Evolutionary conservation across 768 basidiomycete species (phyloP).

Genomic region (Cystofilobasidium bisporidii): DNA sequence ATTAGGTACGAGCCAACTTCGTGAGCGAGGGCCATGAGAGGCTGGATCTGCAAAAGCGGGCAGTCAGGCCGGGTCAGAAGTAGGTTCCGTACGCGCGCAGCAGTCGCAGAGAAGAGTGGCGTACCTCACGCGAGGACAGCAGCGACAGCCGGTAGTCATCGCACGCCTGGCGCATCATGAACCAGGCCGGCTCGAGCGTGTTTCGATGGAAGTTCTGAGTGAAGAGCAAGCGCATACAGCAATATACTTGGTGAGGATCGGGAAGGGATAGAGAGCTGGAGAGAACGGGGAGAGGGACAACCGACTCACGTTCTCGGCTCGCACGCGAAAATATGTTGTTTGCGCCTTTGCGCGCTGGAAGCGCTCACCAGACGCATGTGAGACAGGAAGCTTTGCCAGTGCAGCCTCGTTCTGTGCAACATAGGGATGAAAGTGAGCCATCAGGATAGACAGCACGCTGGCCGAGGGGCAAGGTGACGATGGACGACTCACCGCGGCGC

Average conservation of each 20-base stretch:
- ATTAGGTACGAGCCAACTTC: slow-evolving; percentile 3
- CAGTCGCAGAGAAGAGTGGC: background rate
- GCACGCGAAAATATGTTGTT: slow-evolving; percentile 19
- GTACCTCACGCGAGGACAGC: slow-evolving; percentile 12
- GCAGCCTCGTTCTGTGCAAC: slow-evolving; percentile 26
- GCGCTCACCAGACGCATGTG: background rate
- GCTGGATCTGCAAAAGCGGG: slow-evolving; percentile 9
- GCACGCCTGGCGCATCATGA: slow-evolving; percentile 22
- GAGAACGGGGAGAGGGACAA: background rate
- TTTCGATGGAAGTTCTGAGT: background rate
- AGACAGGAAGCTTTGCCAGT: slow-evolving; percentile 5
- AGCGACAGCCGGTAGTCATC: slow-evolving; percentile 13
- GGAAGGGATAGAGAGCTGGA: too few species aligned
- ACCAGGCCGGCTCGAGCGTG: slow-evolving; percentile 15
- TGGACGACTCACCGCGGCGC: slow-evolving; percentile 13
- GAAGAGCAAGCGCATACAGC: too few species aligned
- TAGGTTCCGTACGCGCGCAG: background rate
- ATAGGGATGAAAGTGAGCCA: too few species aligned
- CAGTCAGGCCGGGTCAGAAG: too few species aligned
- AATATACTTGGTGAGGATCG: too few species aligned
- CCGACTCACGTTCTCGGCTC: slow-evolving; percentile 13
- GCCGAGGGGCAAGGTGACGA: background rate
- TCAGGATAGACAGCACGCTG: too few species aligned
- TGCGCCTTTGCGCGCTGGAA: slow-evolving; percentile 10
- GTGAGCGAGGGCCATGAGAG: slow-evolving; percentile 11